Base-by-base conservation (phyloP, 2,329 filamentous ascomycete genomes). In the Fusarium sulawesiense region DNA sequence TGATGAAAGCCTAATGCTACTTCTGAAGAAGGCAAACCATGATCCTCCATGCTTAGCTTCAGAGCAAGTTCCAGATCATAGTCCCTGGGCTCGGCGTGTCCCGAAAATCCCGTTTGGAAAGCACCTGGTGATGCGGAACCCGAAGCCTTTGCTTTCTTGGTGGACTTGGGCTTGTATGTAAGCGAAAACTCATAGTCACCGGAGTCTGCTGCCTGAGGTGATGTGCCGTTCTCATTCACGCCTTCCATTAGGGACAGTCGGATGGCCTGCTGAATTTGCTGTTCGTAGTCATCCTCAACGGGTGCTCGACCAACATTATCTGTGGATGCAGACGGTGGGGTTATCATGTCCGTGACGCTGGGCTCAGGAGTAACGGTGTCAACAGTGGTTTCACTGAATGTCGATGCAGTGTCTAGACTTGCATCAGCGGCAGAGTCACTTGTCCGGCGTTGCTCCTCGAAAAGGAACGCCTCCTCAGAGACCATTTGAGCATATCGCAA, bases 401-500 rank as follows among this genome's bases (percentile, higher is more conserved):
- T 83, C 7, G 83, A 84, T 2, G 79, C 80, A 6, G 79, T 80
- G 49, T 83, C 83, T 42, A 83, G 78, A 53, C 83, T 79, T 32
- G 75, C 79, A 42, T 87, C 85, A 4, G 82, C 84, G 32, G 83
- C 78, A 6, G 86, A 88, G 53, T 85, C 84, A 66, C 84, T 87
- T 30, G 81, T 80, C 8, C 87, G 85, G 7, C 84, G 84, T 72
- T 86, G 84, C 77, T 89, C 85, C 29, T 91, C 88, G n/a, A 80
- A 73, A 40, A 83, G 77, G 61, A 86, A 89, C 2, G 86, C 80
- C 75, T 92, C 89, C 66, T 89, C 84, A 1, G 89, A 91, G 9
- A 92, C 82, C 83, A 92, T 88, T 75, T 89, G 87, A 1, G 88
- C 89, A 71, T 91, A 92, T 34, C 82, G 83, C 21, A 92, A 68